These are phyloP conservation scores for Lanmaoa rubissima DNA, from an alignment of 768 basidiomycete species.

Conservation along the genomic window DNA sequence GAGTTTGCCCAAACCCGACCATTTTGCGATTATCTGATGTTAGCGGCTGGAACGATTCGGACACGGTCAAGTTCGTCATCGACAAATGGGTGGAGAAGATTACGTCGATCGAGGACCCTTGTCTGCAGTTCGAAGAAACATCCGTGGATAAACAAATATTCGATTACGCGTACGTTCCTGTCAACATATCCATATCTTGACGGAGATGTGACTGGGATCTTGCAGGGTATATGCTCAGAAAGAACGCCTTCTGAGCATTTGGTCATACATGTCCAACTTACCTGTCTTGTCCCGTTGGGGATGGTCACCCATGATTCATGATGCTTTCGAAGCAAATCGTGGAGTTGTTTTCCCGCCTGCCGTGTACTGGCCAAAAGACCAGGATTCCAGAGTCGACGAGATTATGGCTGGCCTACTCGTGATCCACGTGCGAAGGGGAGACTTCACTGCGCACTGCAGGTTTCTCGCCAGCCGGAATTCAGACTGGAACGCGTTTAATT, in stretches of 20 bases:
- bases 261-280: constrained; percentile 32
- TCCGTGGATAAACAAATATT: constrained; percentile 20
- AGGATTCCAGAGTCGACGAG: constrained; percentile 3
- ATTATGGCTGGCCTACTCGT: constrained; percentile 38
- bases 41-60: constrained; percentile 15
- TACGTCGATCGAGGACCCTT: constrained; percentile 33
- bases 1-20: constrained; percentile 37
- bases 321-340: constrained; percentile 26
- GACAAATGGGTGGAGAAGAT: constrained; percentile 37
- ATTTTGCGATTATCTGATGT: constrained; percentile 31
- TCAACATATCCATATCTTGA: neutral
- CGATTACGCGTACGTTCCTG: constrained; percentile 10
- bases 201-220: neutral
- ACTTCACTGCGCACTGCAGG: constrained; percentile 44
- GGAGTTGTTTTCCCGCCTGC: constrained; percentile 19
- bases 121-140: constrained; percentile 35
- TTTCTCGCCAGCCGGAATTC: constrained; percentile 33
- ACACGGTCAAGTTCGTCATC: constrained; percentile 31
- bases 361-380: constrained; percentile 2
- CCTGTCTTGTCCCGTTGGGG: constrained; percentile 34
- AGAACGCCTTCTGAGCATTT: constrained; percentile 32
- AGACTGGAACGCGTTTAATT: constrained; percentile 45
- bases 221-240: constrained; percentile 32
- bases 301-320: constrained; percentile 35
- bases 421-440: constrained; percentile 51